Evolutionary conservation across 495 filamentous ascomycete species (phyloP), one percentile per base, ranked within the genome.

Genomic region (Hypoxylon rickii): DNA sequence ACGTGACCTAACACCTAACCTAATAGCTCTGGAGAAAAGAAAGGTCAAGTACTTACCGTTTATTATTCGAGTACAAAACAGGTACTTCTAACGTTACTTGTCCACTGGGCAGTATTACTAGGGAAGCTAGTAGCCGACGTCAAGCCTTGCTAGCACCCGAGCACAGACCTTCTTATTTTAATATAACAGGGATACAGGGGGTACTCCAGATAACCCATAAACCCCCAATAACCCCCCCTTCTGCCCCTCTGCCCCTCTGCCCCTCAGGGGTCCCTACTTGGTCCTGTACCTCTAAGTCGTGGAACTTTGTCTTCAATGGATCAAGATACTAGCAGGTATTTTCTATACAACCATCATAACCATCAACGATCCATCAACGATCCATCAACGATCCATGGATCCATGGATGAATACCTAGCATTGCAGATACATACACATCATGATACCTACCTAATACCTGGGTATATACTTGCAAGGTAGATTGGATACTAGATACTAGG

Each of bases 51-150:
- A 29, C 24, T 29, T 29, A 29, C 24, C 24, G 24, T 29, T 29
- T 29, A 4, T 29, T 29, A 10, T 29, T 29, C n/a, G n/a, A n/a
- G n/a, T n/a, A n/a, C n/a, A n/a, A n/a, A 29, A 29, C 24, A 29
- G 24, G 24, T 29, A 29, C 24, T 4, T 29, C 10, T 10, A 29
- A 29, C 10, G 24, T 29, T 29, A 29, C 10, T 4, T 10, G 4
- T 29, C 4, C 24, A n/a, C n/a, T n/a, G n/a, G n/a, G 44, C 32
- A 36, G 48, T 57, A 63, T 53, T 42, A 50, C 55, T 55, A 19
- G 19, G n/a, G 44, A 55, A 43, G 56, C 53, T 32, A 43, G 52
- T 62, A 56, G 43, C 58, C 58, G 58, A 62, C 42, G 58, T 56
- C 43, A 62, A 17, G 51, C 43, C 55, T n/a, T 48, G 22, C 13